phyloP scores from a whole-genome alignment of 1,284 basidiomycete genomes.

The Rhodotorula sp. region DNA sequence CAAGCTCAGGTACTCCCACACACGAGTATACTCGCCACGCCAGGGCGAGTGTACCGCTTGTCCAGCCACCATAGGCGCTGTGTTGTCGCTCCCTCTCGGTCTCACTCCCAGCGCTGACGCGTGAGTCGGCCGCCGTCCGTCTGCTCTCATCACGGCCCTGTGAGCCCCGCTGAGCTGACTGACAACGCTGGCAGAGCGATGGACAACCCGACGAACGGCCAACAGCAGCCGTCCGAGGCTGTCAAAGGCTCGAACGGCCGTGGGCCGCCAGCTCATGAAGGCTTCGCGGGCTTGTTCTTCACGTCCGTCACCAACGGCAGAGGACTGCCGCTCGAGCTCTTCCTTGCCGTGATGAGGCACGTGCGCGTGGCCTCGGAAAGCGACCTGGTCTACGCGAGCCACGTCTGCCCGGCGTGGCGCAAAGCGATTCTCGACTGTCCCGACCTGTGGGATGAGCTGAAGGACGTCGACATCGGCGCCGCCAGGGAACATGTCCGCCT shows the following conservation, averaged over 20 bases:
- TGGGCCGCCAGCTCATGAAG: conserved; percentile 7
- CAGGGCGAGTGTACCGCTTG: too few species aligned
- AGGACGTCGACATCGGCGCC: not conserved
- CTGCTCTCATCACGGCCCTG: too few species aligned
- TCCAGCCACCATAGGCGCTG: too few species aligned
- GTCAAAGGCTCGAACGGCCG: not conserved
- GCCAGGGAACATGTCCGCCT: conserved; percentile 3
- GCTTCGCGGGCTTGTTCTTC: conserved; percentile 21
- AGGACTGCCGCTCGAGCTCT: conserved; percentile 18
- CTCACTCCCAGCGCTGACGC: too few species aligned
- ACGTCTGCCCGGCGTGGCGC: conserved; percentile 24
- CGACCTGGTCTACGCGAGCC: conserved; percentile 7
- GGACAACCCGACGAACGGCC: too few species aligned
- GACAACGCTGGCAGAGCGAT: too few species aligned
- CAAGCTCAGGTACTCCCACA: too few species aligned
- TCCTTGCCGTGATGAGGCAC: conserved; percentile 16
- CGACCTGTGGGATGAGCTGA: conserved; percentile 16
- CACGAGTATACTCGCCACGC: too few species aligned
- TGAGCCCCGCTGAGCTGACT: too few species aligned
- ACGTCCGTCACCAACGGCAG: not conserved
- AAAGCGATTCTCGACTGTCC: conserved; percentile 10
- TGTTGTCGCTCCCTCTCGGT: too few species aligned
- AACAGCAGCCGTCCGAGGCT: not conserved
- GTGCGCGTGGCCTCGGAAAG: not conserved
- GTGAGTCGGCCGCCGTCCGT: too few species aligned